Evolutionary conservation across 1,139 yeast species (phyloP).

Genomic region (Lodderomyces jiufengensis): DNA sequence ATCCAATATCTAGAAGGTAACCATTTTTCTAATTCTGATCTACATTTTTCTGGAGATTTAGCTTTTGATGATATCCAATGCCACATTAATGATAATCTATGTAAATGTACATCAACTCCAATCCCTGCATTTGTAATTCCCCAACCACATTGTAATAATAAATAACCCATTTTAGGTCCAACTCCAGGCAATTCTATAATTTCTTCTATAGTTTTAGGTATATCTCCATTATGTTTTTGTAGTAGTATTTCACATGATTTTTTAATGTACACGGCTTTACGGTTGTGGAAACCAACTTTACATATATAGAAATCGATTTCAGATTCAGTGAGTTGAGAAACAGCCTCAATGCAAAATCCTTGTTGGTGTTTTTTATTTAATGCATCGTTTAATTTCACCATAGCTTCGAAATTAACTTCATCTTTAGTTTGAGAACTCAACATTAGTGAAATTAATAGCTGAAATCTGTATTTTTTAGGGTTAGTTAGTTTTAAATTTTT

Average conservation of each 20-base stretch:
- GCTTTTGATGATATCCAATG: conserved; percentile 60
- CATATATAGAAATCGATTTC: conserved; percentile 63
- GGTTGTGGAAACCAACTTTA: conserved; percentile 82
- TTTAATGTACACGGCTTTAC: conserved; percentile 72
- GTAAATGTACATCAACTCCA: conserved; percentile 93
- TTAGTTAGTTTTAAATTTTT: conserved; percentile 24
- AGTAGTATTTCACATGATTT: conserved; percentile 53
- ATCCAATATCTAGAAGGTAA: conserved; percentile 72
- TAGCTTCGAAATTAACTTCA: conserved; percentile 74
- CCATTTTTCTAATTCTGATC: conserved; percentile 70
- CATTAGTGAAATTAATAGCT: conserved; percentile 75
- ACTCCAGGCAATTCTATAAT: conserved; percentile 80
- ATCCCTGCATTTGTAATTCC: conserved; percentile 61
- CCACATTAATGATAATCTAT: conserved; percentile 78
- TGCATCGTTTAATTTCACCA: conserved; percentile 50
- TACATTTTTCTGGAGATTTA: conserved; percentile 71
- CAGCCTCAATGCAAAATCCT: conserved; percentile 24
- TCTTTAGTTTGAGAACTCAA: conserved; percentile 92
- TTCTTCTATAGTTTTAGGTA: conserved; percentile 66
- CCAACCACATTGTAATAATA: conserved; percentile 84
- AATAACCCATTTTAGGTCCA: conserved; percentile 93
- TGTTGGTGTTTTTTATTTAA: conserved; percentile 22
- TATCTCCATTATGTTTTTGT: conserved; percentile 56
- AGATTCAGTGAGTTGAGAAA: conserved; percentile 46
- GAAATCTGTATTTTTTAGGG: conserved; percentile 59